Base-by-base conservation (phyloP, 495 filamentous ascomycete genomes). In the Parachaetomium inaequale region DNA sequence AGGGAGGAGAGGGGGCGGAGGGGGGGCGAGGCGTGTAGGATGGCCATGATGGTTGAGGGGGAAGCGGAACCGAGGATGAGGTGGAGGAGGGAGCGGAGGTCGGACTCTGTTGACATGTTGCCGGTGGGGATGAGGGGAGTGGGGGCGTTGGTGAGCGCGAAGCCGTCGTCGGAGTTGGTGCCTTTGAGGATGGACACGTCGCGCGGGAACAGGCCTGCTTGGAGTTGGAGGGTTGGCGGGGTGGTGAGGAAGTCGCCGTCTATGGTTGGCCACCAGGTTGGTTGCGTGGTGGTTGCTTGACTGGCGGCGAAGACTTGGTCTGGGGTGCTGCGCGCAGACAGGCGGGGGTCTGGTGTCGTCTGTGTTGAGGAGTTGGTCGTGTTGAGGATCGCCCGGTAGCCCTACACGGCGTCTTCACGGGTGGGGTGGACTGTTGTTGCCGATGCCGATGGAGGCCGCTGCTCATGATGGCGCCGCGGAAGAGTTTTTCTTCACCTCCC, bases 401-500 rank as follows among this genome's bases (percentile, higher is more conserved):
- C 45, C 8, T 49, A 21, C 11, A 25, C 10, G 45, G 21, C 23
- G 23, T 49, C 45, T 7, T 46, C 42, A n/a, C 42, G 42, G 23
- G 25, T 14, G 45, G 45, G 21, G 7, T 21, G 45, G 45, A 26
- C 5, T 15, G 45, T 12, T 26, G 23, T 49, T 49, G 8, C 21
- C 45, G 45, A 49, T 26, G 21, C 45, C 45, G 19, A 49, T 26
- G 21, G 45, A 26, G n/a, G 19, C 45, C 23, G 23, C 45, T 49
- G 45, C 21, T 49, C 23, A 49, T 26, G 23, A 49, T 49, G 45
- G 45, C 45, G 45, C 21, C 45, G 45, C 45, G 45, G 45, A 49
- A 49, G 8, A 49, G 45, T 1, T 26, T 49, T 3, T 49, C 45
- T 5, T 26, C 19, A 21, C 4, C n/a, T n/a, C n/a, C 7, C 45